Evolutionary conservation across 169 alveolate species (phyloP).

Genomic region (Neospora caninum): DNA sequence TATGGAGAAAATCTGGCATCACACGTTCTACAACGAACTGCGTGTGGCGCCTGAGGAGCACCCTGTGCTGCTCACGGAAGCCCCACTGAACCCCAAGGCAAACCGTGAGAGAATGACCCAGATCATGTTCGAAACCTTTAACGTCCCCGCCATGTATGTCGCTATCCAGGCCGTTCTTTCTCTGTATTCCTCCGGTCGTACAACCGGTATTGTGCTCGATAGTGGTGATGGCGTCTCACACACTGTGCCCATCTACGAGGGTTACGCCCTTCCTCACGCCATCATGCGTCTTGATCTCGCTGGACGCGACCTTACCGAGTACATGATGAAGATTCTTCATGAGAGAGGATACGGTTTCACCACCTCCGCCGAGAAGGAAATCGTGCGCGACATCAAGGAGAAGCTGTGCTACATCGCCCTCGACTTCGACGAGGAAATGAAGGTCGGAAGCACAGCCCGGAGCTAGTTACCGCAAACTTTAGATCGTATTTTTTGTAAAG

Average conservation of each 20-base stretch:
- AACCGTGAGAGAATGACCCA: constrained; percentile 98
- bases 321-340: constrained; percentile 93
- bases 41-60: constrained; percentile 98
- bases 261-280: constrained; percentile 98
- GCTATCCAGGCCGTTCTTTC: constrained; percentile 98
- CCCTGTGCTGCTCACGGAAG: constrained; percentile 97
- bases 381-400: constrained; percentile 98
- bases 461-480: constrained; percentile 56
- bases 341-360: constrained; percentile 97
- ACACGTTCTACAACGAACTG: constrained; percentile 98
- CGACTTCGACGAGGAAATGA: constrained; percentile 95
- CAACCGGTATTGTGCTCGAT: constrained; percentile 99
- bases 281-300: constrained; percentile 96
- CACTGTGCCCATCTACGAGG: constrained; percentile 99
- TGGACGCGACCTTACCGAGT: constrained; percentile 97
- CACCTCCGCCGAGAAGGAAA: constrained; percentile 97
- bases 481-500: background rate
- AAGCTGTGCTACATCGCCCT: constrained; percentile 95
- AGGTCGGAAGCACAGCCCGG: constrained; percentile 75
- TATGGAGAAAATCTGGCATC: constrained; percentile 99
- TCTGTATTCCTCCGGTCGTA: constrained; percentile 98
- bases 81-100: constrained; percentile 98
- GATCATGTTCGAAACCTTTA: constrained; percentile 97
- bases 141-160: constrained; percentile 98
- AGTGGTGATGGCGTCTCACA: constrained; percentile 99